Base-by-base conservation (phyloP, 495 filamentous ascomycete species). In the Corynascus novoguineensis region DNA sequence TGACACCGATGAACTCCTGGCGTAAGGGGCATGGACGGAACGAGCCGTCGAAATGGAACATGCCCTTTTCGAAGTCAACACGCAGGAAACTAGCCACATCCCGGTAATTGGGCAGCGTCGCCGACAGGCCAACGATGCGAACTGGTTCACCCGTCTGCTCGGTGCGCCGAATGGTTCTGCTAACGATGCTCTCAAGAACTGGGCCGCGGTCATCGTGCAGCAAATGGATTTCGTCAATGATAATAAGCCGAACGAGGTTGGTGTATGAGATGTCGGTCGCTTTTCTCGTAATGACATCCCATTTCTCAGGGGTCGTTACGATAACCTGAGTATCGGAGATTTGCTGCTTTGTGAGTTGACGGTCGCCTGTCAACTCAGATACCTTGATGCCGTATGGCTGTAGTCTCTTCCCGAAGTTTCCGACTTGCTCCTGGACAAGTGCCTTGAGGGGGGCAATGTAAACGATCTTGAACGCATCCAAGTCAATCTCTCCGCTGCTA, bases 281-380 rank as follows among this genome's bases (percentile, higher is more conserved):
- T 73, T 99, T 99, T 62, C 93, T 84, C 5, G 95, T 99, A 63
- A 99, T 96, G 55, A 99, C 95, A 74, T 99, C 93, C 85, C 88
- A 99, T 75, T 99, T 99, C 68, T 99, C 93, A 10, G 93, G 93
- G 0, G 93, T 99, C 3, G 93, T 99, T 42, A 99, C 92, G 64
- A 99, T 99, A 63, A 99, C 86, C 68, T 99, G 93, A 7, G 93
- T 97, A 62, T 99, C 95, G 25, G 90, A 83, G 57, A 99, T 97
- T 73, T 97, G 93, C 67, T 96, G 91, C 70, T 99, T 99, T 34
- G 93, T 97, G 70, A 99, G 90, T 66, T 97, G 95, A 22, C 93
- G 88, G 73, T 99, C 93, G 70, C 93, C 93, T 57, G 93, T 97
- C 56, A 99, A 76, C 68, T 99, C 93, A 7, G 92, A 82, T 5